Percentiles rank a stretch among this genome's conserved stretches.
Evolutionary conservation across 495 filamentous ascomycete species (phyloP).

Genomic region (Penicillium atrosanguineum): DNA sequence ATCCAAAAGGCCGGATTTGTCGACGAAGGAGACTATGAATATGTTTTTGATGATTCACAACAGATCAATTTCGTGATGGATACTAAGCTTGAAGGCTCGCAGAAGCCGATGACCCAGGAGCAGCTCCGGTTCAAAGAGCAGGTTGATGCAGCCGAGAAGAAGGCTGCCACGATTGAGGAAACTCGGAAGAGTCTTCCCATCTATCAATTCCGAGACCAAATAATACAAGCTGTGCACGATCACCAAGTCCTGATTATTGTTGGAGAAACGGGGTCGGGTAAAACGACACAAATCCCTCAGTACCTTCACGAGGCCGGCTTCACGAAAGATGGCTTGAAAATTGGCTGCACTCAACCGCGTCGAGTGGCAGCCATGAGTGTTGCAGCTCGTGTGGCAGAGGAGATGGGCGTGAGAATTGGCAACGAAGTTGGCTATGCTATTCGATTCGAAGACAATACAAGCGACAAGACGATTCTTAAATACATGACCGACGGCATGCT

Average conservation of each 20-base stretch:
- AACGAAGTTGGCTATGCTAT: slow-evolving; percentile 95
- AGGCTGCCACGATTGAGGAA: slow-evolving; percentile 81
- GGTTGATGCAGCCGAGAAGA: slow-evolving; percentile 83
- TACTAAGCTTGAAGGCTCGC: slow-evolving; percentile 63
- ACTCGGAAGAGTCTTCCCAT: slow-evolving; percentile 89
- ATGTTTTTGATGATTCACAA: slow-evolving; percentile 86
- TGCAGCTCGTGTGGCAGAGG: slow-evolving; percentile 89
- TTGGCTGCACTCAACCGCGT: slow-evolving; percentile 72
- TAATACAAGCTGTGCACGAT: slow-evolving; percentile 74
- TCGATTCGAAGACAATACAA: slow-evolving; percentile 91
- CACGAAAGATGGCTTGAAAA: slow-evolving; percentile 65
- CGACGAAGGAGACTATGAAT: slow-evolving; percentile 90
- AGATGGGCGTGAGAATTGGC: slow-evolving; percentile 87
- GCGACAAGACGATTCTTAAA: slow-evolving; percentile 88
- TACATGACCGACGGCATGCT: slow-evolving; percentile 99
- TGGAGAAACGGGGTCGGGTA: slow-evolving; percentile 84
- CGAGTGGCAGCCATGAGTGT: slow-evolving; percentile 97
- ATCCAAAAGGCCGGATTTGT: slow-evolving; percentile 70
- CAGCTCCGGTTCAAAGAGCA: slow-evolving; percentile 74
- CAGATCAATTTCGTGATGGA: slow-evolving; percentile 86
- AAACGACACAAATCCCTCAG: slow-evolving; percentile 87
- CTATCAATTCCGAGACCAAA: slow-evolving; percentile 73
- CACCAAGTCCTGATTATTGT: slow-evolving; percentile 84
- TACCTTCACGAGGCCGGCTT: slow-evolving; percentile 87
- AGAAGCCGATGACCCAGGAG: slow-evolving; percentile 69